These are phyloP conservation scores for Ramaria sp. DNA, from an alignment of 768 basidiomycete genomes.

Conservation along the genomic window DNA sequence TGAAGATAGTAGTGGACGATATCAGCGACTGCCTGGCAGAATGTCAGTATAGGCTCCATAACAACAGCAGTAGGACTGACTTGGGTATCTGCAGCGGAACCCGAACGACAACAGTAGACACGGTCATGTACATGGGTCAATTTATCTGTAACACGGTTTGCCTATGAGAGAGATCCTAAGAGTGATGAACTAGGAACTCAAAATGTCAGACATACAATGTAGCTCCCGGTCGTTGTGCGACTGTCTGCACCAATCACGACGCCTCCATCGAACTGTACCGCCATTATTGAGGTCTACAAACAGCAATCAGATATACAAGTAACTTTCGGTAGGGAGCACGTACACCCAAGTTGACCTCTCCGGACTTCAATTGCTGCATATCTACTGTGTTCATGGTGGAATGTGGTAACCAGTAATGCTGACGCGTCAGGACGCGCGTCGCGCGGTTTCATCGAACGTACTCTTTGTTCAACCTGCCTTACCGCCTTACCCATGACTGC, in stretches of 20 bases:
- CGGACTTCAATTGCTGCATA: constrained; percentile 78
- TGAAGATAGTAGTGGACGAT: constrained; percentile 76
- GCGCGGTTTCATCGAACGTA: constrained; percentile 9
- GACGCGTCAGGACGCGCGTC: constrained; percentile 43
- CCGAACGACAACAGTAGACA: constrained; percentile 98
- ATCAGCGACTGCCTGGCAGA: constrained; percentile 68
- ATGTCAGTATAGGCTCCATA: not conserved
- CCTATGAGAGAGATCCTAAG: constrained; percentile 31
- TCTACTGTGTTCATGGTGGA: constrained; percentile 53
- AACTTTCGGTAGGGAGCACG: constrained; percentile 22
- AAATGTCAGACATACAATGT: constrained; percentile 54
- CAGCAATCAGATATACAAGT: not conserved
- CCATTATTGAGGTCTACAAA: constrained; percentile 96
- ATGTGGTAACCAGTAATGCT: constrained; percentile 20
- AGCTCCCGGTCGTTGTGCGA: constrained; percentile 93
- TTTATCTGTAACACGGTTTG: constrained; percentile 98
- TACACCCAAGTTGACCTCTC: constrained; percentile 96
- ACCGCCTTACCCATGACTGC: constrained; percentile 30
- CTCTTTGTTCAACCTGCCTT: not conserved
- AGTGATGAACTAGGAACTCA: not conserved
- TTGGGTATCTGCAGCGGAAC: constrained; percentile 96
- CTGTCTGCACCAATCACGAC: constrained; percentile 97
- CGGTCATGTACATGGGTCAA: constrained; percentile 93
- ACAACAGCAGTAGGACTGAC: constrained; percentile 10
- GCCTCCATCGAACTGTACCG: constrained; percentile 90